Evolutionary conservation across 495 filamentous ascomycete species (phyloP).

Genomic region (Rostrohypoxylon terebratum): DNA sequence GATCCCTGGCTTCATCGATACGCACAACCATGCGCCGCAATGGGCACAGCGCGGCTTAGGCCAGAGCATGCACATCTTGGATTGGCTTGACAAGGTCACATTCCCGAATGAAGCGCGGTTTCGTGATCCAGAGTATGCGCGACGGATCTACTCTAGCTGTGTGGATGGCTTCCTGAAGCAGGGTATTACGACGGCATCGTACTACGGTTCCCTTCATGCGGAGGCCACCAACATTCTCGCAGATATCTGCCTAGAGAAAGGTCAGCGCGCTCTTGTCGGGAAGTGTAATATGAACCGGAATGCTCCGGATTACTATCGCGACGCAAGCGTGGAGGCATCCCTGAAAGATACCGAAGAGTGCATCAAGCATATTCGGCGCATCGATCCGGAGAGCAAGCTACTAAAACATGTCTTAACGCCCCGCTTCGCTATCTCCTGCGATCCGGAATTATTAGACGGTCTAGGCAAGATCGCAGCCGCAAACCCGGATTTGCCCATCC

Average conservation of each 20-base stretch:
- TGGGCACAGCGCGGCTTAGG: constrained; percentile 71
- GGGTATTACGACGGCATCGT: constrained; percentile 74
- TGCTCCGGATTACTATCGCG: constrained; percentile 69
- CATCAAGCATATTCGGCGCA: constrained; percentile 59
- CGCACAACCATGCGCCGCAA: constrained; percentile 74
- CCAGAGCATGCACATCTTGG: constrained; percentile 67
- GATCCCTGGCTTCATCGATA: constrained; percentile 72
- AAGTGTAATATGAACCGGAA: constrained; percentile 75
- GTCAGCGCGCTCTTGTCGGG: constrained; percentile 73
- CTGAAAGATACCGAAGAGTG: constrained; percentile 65
- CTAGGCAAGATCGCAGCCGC: constrained; percentile 63
- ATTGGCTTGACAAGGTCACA: constrained; percentile 70
- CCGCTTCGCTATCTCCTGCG: constrained; percentile 72
- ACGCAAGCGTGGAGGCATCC: constrained; percentile 61
- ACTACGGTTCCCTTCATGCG: constrained; percentile 71
- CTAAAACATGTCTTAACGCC: constrained; percentile 72
- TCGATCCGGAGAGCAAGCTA: constrained; percentile 58
- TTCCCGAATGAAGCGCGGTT: constrained; percentile 73
- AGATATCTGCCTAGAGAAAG: constrained; percentile 64
- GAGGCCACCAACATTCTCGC: constrained; percentile 70
- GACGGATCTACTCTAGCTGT: constrained; percentile 62
- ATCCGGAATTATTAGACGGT: constrained; percentile 61
- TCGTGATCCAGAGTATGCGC: constrained; percentile 64
- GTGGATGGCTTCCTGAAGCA: constrained; percentile 69
- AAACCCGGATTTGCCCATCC: constrained; percentile 67